Base-by-base conservation (phyloP, 2,329 filamentous ascomycete genomes). In the Sphaerostilbella broomeana region DNA sequence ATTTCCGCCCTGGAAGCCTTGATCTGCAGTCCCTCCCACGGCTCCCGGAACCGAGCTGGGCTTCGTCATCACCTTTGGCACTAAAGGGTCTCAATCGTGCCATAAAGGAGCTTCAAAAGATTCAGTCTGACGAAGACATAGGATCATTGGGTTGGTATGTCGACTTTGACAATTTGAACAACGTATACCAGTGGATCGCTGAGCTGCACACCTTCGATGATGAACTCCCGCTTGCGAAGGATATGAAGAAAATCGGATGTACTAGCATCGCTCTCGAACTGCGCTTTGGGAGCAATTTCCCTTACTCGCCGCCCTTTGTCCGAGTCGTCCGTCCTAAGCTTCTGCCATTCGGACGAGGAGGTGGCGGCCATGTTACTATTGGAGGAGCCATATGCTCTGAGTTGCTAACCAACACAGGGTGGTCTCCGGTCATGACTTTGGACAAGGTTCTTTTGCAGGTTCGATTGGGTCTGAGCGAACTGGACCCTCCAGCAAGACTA, bases 101-200 rank as follows among this genome's bases (percentile, higher is more conserved):
- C 48, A 70, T 94, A 30, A 70, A 69, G 38, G 68, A 70, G 7
- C 65, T 89, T 1, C 63, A 84, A 22, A 74, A 75, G 42, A 60
- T 79, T 2, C 88, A 95, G 55, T 59, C 73, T 1, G 64, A 57
- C 6, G 77, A 72, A 1, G 72, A 77, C 1, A 57, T 76, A 2
- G 72, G 81, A 43, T 75, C 83, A 43, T 71, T 94, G 0, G 89
- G 89, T 12, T 95, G 88, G 87, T 87, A 86, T 54, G 79, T 94
- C 40, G 75, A 94, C 52, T 69, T 72, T 33, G 63, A 67, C 5
- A 73, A 76, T 35, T 67, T 89, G 25, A 73, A 66, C 16, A 94
- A 89, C 52, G 70, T 88, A 46, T 95, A 92, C 53, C 87, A 94
- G 53, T 94, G 88, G 88, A 87, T 94, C 43, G 79, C 94, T 5